Evolutionary conservation across 2,329 filamentous ascomycete genomes (phyloP), one percentile per base, ranked within the genome.

Genomic region (Neofusicoccum laricinum): DNA sequence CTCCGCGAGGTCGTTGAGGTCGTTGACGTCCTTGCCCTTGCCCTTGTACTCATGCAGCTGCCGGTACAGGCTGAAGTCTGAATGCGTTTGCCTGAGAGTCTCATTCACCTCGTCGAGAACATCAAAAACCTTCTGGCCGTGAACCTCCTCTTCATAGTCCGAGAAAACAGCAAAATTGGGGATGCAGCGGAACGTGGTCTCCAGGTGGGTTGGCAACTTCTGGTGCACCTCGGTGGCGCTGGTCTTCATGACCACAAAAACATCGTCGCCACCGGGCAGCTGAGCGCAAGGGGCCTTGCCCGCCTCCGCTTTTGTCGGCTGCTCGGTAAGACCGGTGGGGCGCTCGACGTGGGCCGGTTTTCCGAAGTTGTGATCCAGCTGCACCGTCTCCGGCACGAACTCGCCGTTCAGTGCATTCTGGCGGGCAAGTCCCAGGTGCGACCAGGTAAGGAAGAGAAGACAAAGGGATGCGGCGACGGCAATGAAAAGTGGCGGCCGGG

Each of bases 221-320:
- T 84, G 80, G 51, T 78, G 78, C 25, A 84, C 81, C 72, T 88
- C 85, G 17, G 85, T 87, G 15, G 85, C 84, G 50, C 86, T 86
- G 1, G 86, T 88, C 66, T 85, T 84, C 67, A 88, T 77, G 15
- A 86, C 78, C 7, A 88, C 81, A 25, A 87, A 78, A 12, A 87
- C 73, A 70, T 87, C 83, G 19, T 86, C 80, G 62, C 71, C 71
- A 17, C 76, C 69, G 38, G 72, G 68, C 45, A 75, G 73, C 50
- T 71, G 70, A 5, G 75, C 69, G 65, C 75, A 77, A 2, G 51
- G 62, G 6, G 49, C 41, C 10, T 48, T 32, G n/a, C 62, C 45
- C 15, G 34, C 40, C 11, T 46, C 50, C 3, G 50, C 30, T 21
- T 32, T 45, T 19, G 38, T 12, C 19, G 51, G 51, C 6, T 49